phyloP scores from a whole-genome alignment of 495 filamentous ascomycete genomes.

The Tuber borchii region DNA sequence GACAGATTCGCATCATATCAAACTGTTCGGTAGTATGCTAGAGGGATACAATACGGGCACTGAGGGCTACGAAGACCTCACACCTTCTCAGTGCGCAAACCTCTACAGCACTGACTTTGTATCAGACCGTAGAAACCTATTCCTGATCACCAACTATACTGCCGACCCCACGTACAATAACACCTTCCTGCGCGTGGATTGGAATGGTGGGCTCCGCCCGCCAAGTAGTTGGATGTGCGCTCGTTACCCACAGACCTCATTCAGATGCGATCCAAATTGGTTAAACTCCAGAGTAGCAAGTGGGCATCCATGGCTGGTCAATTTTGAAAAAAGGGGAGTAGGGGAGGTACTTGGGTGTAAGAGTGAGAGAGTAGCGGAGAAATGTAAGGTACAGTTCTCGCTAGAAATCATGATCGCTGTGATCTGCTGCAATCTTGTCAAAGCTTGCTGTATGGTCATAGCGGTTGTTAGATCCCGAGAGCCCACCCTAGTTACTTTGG shows the following conservation, averaged over 20 bases:
- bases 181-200: neutral
- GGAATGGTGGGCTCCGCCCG: neutral
- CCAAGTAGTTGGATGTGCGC: constrained; percentile 1
- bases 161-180: neutral
- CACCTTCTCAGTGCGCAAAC: neutral
- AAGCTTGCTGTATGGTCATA: no score
- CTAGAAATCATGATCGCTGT: constrained; percentile 42
- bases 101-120: neutral
- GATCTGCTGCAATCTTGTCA: no score
- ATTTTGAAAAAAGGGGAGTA: no score
- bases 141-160: neutral
- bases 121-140: neutral
- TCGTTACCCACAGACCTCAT: neutral
- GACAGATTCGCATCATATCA: neutral
- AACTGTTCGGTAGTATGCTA: neutral
- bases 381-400: constrained; percentile 48
- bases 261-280: neutral
- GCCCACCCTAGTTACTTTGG: constrained; percentile 16
- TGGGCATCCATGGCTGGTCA: neutral
- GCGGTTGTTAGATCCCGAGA: neutral
- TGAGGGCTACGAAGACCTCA: neutral
- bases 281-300: neutral
- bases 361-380: constrained; percentile 15
- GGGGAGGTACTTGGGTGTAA: neutral
- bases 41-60: neutral